Base-by-base conservation (phyloP, 1,284 basidiomycete genomes). In the Wolfiporia cocos region DNA sequence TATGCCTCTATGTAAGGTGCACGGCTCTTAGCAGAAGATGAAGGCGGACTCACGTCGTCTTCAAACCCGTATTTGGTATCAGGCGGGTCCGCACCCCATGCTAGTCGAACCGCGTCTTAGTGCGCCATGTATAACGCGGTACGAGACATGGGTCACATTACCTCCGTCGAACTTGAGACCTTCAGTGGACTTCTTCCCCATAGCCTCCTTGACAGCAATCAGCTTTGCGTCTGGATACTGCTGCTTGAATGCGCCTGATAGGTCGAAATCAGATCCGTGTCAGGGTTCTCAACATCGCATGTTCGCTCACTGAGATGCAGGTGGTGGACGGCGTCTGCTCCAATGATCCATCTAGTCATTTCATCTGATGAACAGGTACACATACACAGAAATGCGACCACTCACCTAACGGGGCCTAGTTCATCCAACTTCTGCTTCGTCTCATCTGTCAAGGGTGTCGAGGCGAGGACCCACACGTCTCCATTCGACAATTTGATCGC, bases 381-480 rank as follows among this genome's bases (percentile, higher is more conserved):
- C 24, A 20, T 2, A 5, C 17, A 10, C 5, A 65, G 18, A 2
- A 17, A 9, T n/a, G 38, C 34, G 37, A 34, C 11, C 26, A 60
- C 72, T 49, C 48, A 85, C 76, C 83, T 83, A 22, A 95, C 89
- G 24, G 81, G 73, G 0, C 92, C 91, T 4, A 96, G 67, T 39
- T 80, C 71, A 39, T 82, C 73, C 21, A 95, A 61, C 46, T 79
- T 86, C 2, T 68, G 55, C 58, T 82, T 85, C 1, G 89, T 94
- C 28, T 81, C 81, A 4, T 73, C 65, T 36, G 82, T 79, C 41
- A 92, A 66, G 0, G 89, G 86, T 3, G 90, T 90, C 2, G 89
- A 93, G 1, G 90, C 92, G 23, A 95, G 71, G 1, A 96, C 70
- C 80, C 91, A 94, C 19, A 96, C 78, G 3, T 77, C 81, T 15